Evolutionary conservation across 1,284 basidiomycete genomes (phyloP).

Genomic region (Heliocybe sulcata): DNA sequence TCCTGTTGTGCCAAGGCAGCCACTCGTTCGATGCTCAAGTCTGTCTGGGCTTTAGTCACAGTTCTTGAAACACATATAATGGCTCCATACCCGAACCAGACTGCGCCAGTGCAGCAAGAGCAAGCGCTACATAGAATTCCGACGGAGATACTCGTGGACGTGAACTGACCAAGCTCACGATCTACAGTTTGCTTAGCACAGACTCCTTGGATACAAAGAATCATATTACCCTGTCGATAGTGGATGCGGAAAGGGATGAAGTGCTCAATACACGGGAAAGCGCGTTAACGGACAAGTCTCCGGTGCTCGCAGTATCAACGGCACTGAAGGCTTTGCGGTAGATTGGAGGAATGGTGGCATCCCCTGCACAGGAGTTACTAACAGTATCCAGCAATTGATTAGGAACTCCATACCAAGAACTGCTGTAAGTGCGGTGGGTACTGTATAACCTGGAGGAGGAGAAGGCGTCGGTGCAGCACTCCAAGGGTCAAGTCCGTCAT

Average conservation of each 20-base stretch:
- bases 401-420: conserved; percentile 49
- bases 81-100: conserved; percentile 55
- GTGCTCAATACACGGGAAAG: conserved; percentile 74
- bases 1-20: conserved; percentile 66
- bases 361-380: conserved; percentile 31
- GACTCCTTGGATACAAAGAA: neutral
- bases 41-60: conserved; percentile 26
- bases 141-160: conserved; percentile 71
- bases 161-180: conserved; percentile 77
- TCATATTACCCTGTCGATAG: conserved; percentile 65
- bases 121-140: conserved; percentile 85
- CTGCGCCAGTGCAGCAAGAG: conserved; percentile 82
- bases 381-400: neutral
- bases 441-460: conserved; percentile 43
- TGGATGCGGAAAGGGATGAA: conserved; percentile 71
- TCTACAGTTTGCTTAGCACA: conserved; percentile 34
- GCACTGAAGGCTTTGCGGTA: conserved; percentile 70
- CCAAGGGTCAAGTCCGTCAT: conserved; percentile 85
- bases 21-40: conserved; percentile 77
- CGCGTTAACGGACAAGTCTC: conserved; percentile 75
- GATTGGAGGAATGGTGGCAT: conserved; percentile 73
- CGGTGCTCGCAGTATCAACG: conserved; percentile 59
- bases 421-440: conserved; percentile 51
- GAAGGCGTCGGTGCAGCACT: conserved; percentile 74
- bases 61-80: conserved; percentile 7